Evolutionary conservation across 2,329 filamentous ascomycete genomes (phyloP).

Genomic region (Dothistroma septosporum): DNA sequence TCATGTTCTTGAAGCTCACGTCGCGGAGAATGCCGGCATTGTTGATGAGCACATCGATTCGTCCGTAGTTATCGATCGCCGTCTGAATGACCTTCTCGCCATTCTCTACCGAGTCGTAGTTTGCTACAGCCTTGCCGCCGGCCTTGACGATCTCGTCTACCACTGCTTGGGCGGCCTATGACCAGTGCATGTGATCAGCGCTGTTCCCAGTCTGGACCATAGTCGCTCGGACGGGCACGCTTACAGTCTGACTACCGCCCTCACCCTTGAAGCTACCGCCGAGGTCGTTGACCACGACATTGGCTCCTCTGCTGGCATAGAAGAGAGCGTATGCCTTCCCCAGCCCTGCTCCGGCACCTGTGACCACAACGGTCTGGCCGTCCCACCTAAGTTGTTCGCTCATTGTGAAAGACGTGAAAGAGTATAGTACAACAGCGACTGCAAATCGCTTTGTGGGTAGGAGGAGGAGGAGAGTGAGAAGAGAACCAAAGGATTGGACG

Average conservation of each 20-base stretch:
- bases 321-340: slow-evolving; percentile 81
- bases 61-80: slow-evolving; percentile 73
- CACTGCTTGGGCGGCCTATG: slow-evolving; percentile 75
- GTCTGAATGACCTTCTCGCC: slow-evolving; percentile 93
- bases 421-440: slow-evolving; percentile 5
- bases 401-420: slow-evolving; percentile 42
- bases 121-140: slow-evolving; percentile 93
- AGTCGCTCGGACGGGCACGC: not conserved
- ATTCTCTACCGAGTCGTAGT: slow-evolving; percentile 92
- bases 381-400: slow-evolving; percentile 73
- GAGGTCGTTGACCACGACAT: slow-evolving; percentile 94
- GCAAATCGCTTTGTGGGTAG: slow-evolving; percentile 1
- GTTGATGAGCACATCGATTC: slow-evolving; percentile 93
- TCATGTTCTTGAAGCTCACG: slow-evolving; percentile 98
- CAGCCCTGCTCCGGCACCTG: slow-evolving; percentile 76
- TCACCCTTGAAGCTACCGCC: slow-evolving; percentile 92
- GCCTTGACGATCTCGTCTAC: slow-evolving; percentile 78
- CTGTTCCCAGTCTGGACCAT: not conserved
- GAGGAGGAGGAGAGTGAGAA: slow-evolving; percentile 3
- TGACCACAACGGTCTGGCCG: slow-evolving; percentile 84
- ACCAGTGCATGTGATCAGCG: slow-evolving; percentile 8
- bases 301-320: slow-evolving; percentile 87
- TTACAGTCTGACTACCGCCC: slow-evolving; percentile 66
- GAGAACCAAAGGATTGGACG: no score
- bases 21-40: slow-evolving; percentile 95